phyloP scores from a whole-genome alignment of 208 protist species.

The Trypanosoma cruzi region DNA sequence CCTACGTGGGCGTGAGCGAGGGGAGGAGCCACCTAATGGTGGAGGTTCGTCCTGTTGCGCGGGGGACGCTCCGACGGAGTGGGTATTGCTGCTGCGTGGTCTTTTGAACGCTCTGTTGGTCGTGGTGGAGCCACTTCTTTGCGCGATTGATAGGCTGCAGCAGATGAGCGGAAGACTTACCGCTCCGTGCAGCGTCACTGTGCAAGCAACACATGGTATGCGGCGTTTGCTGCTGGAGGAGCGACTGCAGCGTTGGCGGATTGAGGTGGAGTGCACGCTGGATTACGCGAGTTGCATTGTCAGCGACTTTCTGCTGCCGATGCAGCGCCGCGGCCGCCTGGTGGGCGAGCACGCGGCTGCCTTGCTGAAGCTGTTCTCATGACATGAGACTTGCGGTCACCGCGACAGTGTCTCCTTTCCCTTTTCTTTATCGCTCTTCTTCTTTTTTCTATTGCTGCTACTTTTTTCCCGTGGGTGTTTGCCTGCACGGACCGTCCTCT shows the following conservation, averaged over 20 bases:
- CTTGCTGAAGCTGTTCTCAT: not conserved
- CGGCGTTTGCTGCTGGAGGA: not conserved
- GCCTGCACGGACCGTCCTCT: not conserved
- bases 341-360: not conserved
- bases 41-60: too few relatives aligned
- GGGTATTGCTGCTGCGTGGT: not conserved
- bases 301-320: slow-evolving; percentile 8
- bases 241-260: not conserved
- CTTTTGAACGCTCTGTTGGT: not conserved
- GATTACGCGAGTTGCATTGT: slow-evolving; percentile 2
- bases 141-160: not conserved
- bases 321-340: slow-evolving; percentile 7
- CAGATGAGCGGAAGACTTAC: not conserved
- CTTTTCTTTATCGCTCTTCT: too few relatives aligned
- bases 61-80: not conserved
- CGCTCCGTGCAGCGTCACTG: not conserved
- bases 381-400: not conserved
- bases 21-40: not conserved
- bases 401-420: not conserved
- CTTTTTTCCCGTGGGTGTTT: too few relatives aligned
- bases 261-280: slow-evolving; percentile 6
- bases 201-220: not conserved
- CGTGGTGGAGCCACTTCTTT: slow-evolving; percentile 8
- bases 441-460: slow-evolving; percentile 9
- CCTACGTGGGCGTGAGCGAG: not conserved